A percentile compares a stretch with the other conserved stretches of the same genome.
Conservation (phyloP, 2,329 filamentous ascomycete genomes). For the Scorias spongiosa region DNA sequence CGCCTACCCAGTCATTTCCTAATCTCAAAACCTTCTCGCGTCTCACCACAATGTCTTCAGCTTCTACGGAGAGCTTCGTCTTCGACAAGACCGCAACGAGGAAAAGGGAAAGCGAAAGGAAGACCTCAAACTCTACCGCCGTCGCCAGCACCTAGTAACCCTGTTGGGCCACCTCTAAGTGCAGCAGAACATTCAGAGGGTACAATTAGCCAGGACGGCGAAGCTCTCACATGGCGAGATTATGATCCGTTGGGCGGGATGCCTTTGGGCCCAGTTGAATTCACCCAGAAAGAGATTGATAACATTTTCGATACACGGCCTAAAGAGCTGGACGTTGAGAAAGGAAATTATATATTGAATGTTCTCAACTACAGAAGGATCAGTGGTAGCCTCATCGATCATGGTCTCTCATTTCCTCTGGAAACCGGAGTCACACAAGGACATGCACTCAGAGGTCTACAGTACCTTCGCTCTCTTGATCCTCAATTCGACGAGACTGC, state of each 20-base stretch:
- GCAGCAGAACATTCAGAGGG: slow-evolving; percentile 15
- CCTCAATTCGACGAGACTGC: slow-evolving; percentile 21
- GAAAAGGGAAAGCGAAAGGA: too few species aligned
- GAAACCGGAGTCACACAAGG: slow-evolving; percentile 11
- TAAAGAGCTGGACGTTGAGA: slow-evolving; percentile 15
- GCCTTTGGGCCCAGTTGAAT: slow-evolving; percentile 19
- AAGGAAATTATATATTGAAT: slow-evolving; percentile 22
- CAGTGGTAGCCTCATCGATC: slow-evolving; percentile 23
- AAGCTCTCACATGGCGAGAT: slow-evolving; percentile 21
- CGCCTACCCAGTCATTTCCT: too few species aligned
- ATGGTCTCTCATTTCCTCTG: slow-evolving; percentile 17
- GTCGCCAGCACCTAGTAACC: background rate
- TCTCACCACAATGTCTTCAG: too few species aligned
- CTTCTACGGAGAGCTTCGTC: too few species aligned
- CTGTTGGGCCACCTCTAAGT: background rate
- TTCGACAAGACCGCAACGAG: too few species aligned
- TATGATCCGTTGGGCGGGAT: slow-evolving; percentile 23
- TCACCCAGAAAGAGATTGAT: slow-evolving; percentile 13
- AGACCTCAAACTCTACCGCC: too few species aligned
- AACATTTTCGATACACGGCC: slow-evolving; percentile 14
- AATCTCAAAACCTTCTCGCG: too few species aligned
- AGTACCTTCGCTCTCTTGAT: slow-evolving; percentile 17
- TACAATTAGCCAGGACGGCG: slow-evolving; percentile 3
- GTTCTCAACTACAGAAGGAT: slow-evolving; percentile 22
- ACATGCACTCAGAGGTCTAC: slow-evolving; percentile 17